These are phyloP conservation scores for Phytomonas sp. DNA, from an alignment of 208 protist genomes.

Conservation along the genomic window DNA sequence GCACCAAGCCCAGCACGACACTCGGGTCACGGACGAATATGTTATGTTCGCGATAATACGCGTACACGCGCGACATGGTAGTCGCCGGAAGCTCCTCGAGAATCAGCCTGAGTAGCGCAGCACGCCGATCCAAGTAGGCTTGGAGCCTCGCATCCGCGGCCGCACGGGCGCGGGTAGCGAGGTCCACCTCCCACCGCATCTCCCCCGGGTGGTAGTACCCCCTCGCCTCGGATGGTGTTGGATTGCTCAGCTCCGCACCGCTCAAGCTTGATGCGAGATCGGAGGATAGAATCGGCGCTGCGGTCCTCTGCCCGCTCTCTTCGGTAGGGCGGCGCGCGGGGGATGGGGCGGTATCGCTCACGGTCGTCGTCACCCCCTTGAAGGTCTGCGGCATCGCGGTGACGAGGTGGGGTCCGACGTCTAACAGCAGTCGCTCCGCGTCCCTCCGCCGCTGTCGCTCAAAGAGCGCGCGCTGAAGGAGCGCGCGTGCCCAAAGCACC, in stretches of 20 bases:
- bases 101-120: conserved; percentile 7
- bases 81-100: conserved; percentile 17
- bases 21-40: conserved; percentile 42
- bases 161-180: conserved; percentile 9
- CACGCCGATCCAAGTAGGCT: not conserved
- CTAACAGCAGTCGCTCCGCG: conserved; percentile 13
- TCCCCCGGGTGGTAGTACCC: no score
- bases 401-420: conserved; percentile 16
- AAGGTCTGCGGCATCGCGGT: conserved; percentile 18
- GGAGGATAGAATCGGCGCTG: no score
- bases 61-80: conserved; percentile 44
- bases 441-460: conserved; percentile 23
- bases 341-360: not conserved
- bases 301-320: no score
- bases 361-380: not conserved
- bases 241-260: no score
- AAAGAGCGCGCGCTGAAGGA: conserved; percentile 24
- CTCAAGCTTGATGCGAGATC: no score
- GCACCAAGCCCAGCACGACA: conserved; percentile 52
- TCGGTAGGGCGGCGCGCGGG: no score
- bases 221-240: no score
- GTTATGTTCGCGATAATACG: conserved; percentile 49
- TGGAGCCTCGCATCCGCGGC: conserved; percentile 18
- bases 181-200: no score
- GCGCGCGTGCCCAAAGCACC: conserved; percentile 27